Base-by-base conservation (phyloP, 2,329 filamentous ascomycete species). In the Fusarium begoniae region DNA sequence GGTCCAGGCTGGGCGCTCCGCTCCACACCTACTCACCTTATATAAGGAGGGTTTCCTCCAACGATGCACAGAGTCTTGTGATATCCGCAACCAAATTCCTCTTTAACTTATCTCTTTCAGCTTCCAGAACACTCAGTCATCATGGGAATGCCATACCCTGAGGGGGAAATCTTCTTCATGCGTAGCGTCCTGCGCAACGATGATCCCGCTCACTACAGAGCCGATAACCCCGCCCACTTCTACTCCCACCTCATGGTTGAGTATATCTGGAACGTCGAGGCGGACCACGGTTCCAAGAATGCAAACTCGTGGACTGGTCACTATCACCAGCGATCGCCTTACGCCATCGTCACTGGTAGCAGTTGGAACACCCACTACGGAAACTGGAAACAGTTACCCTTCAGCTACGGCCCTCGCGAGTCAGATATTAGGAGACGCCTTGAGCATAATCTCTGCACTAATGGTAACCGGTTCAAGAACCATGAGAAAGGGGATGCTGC, bases 1-100 rank as follows among this genome's bases (percentile, higher is more conserved):
- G 12, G 13, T 32, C 2, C 2, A 32, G 13, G 14, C 9, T 24
- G 14, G 9, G 41, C 8, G 28, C 28, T 28, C 28, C 8, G 8
- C 11, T 30, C 13, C 13, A 13, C 32, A 8, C 14, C 6, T n/a
- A 6, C 3, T 17, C 22, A 11, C 3, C 40, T 43, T 43, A 43
- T 43, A 17, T 43, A 43, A 17, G 13, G 2, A 32, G 12, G 32
- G 2, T 14, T 32, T 32, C 13, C 14, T 14, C 32, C 32, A 13
- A 2, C 13, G 32, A 32, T 1, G 32, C 13, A 14, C 32, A 0
- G 13, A 32, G 13, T 14, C 32, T 8, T 32, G 32, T 14, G 14
- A 2, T 14, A 14, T 15, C 8, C 2, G 5, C 2, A n/a, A 43
- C 13, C 2, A 8, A 10, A 4, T 3, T 5, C 14, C 9, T 43